Evolutionary conservation across 2,329 filamentous ascomycete genomes (phyloP), one percentile per base, ranked within the genome.

Genomic region (Ophiostoma sp.): DNA sequence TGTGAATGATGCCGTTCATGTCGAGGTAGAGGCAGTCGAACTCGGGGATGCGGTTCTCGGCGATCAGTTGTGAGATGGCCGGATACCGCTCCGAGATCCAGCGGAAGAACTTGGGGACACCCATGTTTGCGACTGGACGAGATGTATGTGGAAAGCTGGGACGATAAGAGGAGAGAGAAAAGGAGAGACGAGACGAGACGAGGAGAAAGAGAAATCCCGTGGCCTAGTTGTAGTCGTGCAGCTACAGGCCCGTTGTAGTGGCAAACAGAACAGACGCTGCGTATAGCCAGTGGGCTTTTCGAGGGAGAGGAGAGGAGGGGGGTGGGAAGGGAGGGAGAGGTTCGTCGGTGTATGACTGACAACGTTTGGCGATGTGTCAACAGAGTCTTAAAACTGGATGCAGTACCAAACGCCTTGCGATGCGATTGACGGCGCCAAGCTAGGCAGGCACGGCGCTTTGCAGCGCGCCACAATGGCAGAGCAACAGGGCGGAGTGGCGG

Each of bases 1-100:
- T 99, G 80, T 99, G 94, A 75, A 99, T 99, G 78, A 99, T 99
- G 73, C 95, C 95, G 80, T 99, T 99, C 95, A 99, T 99, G 76
- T 96, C 92, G 74, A 96, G 87, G 80, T 99, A 99, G 71, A 99
- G 87, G 79, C 92, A 95, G 80, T 99, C 95, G 80, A 99, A 99
- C 80, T 99, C 96, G 72, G 95, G 95, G 79, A 99, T 99, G 75
- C 95, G 90, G 79, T 97, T 99, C 82, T 99, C 95, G 67, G 94
- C 93, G 77, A 99, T 99, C 75, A 99, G 84, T 83, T 98, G 94
- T 66, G 95, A 99, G 78, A 99, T 99, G 71, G 95, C 89, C 68
- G 95, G 95, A 86, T 99, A 99, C 75, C 96, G 90, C 86, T 99
- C 96, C 70, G 93, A 97, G 84, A 99, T 90, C 95, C 96, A 99